Base-by-base conservation (phyloP, 257 asterid genomes). In the Verbena officinalis region DNA sequence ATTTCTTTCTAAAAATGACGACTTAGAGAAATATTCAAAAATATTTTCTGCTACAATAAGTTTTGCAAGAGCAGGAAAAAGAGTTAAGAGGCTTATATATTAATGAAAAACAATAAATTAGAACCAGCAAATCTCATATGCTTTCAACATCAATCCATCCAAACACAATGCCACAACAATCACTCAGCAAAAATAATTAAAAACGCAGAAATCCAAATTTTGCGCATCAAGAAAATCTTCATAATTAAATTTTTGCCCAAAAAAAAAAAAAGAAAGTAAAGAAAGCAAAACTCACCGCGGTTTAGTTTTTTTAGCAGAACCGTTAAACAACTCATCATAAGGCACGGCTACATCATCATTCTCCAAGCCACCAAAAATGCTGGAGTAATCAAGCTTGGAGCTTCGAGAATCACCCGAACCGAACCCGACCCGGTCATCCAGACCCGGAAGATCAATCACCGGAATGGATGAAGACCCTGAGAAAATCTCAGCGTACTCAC, bases 401-500 rank as follows among this genome's bases (percentile, higher is more conserved):
- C 70, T 70, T 75, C 78, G 77, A 3, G 12, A 31, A 56, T 75
- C 90, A 3, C 22, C 80, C 52, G 78, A 60, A 60, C 64, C 88
- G 59, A 40, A 63, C 63, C 64, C 88, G 59, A 38, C 59, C 67
- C 70, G 73, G 43, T 75, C 83, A 12, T 84, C 89, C 16, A 91
- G 72, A 20, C 58, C 74, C 46, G 94, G 66, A 49, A 86, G 86
- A 71, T 91, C 98, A 64, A 91, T 87, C 67, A 88, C 84, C 33
- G 96, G 98, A 65, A 88, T 88, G 69, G 96, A 84, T 10, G 87
- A 70, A 23, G 86, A 77, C 14, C 78, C 83, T 19, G 83, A 60
- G 61, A 91, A 91, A 68, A 91, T 88, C 87, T 91, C 98, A 1
- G 78, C 57, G 64, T 88, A 88, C 68, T 86, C 96, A 34, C 74